These are phyloP conservation scores for Rubia peregrina DNA, from an alignment of 305 asterid species.

Conservation along the genomic window DNA sequence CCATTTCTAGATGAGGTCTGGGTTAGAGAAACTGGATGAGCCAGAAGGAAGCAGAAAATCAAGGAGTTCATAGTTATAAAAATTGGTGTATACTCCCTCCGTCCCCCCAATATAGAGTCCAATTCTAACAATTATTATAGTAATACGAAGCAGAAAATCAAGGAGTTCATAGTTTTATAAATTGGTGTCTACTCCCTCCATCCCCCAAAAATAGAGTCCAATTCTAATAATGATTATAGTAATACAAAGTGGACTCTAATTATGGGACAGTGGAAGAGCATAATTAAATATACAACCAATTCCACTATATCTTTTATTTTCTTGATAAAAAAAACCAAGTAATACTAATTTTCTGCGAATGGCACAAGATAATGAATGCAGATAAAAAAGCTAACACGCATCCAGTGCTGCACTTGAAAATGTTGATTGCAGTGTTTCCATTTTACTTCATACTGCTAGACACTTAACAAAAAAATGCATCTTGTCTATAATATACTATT, in stretches of 20 bases:
- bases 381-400: background rate
- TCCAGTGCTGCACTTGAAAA: conserved; percentile 5
- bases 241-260: background rate
- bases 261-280: background rate
- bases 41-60: background rate
- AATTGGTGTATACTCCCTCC: background rate
- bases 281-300: background rate
- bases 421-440: background rate
- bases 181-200: background rate
- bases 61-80: background rate
- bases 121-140: background rate
- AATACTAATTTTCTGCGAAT: background rate
- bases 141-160: background rate
- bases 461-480: background rate
- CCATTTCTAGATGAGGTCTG: background rate
- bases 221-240: background rate
- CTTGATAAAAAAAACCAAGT: background rate
- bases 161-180: background rate
- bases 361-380: background rate
- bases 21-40: background rate
- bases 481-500: background rate
- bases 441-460: background rate
- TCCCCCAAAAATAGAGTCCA: background rate
- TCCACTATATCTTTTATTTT: background rate
- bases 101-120: background rate